Evolutionary conservation across 306 rosid genomes (phyloP).

Genomic region (Gastrolobium bilobum): DNA sequence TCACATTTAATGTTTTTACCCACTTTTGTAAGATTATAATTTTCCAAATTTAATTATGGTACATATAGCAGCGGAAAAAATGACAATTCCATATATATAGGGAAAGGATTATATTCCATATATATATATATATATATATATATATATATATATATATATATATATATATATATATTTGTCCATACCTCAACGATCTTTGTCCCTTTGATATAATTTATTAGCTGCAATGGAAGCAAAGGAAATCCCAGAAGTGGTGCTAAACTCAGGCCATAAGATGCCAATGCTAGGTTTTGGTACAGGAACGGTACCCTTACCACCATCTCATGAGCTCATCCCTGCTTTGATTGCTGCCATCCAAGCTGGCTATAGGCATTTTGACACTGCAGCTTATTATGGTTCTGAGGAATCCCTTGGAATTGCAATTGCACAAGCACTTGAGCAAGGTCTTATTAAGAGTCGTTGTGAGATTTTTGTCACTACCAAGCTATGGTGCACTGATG

Average conservation of each 20-base stretch:
- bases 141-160: too few species aligned
- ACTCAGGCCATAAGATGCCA: constrained; percentile 54
- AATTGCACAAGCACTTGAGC: constrained; percentile 35
- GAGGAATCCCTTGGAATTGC: constrained; percentile 57
- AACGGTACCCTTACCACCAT: constrained; percentile 48
- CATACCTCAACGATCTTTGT: background rate
- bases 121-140: too few species aligned
- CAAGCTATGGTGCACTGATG: constrained; percentile 55
- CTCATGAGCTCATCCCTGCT: constrained; percentile 35
- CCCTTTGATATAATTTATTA: background rate
- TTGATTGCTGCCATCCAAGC: constrained; percentile 43
- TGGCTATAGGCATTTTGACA: constrained; percentile 62
- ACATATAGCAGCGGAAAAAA: too few species aligned
- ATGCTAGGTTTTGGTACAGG: constrained; percentile 53
- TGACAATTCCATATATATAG: too few species aligned
- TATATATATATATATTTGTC: background rate
- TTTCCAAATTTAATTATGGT: too few species aligned
- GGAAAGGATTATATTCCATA: too few species aligned
- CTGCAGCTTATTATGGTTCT: constrained; percentile 59
- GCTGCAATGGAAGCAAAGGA: constrained; percentile 34
- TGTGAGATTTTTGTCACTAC: constrained; percentile 64
- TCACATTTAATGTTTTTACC: too few species aligned
- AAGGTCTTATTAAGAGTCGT: constrained; percentile 58
- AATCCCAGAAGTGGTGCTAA: constrained; percentile 47
- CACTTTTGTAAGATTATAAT: too few species aligned